These are phyloP conservation scores for Sicyos edulis DNA, from an alignment of 306 rosid species.

Conservation along the genomic window DNA sequence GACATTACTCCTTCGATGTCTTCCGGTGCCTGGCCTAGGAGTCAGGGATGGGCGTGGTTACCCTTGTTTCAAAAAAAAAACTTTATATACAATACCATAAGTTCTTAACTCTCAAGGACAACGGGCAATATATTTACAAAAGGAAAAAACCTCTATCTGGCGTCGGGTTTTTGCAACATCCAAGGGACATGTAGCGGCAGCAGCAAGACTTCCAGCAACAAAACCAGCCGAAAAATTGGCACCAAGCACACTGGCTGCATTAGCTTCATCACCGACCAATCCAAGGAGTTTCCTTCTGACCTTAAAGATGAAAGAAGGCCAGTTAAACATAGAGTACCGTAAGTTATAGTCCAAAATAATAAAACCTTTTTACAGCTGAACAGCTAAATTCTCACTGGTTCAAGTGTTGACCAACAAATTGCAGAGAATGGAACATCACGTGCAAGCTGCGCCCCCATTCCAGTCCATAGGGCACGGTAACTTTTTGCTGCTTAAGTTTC, in stretches of 20 bases:
- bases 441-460: constrained; percentile 98
- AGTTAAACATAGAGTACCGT: background rate
- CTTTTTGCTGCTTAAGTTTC: constrained; percentile 49
- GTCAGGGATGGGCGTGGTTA: too few species aligned
- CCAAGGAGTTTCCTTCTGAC: constrained; percentile 64
- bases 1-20: too few species aligned
- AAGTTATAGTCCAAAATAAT: background rate
- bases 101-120: background rate
- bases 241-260: constrained; percentile 52
- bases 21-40: too few species aligned
- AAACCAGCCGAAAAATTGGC: constrained; percentile 93
- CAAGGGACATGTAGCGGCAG: constrained; percentile 89
- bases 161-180: constrained; percentile 98
- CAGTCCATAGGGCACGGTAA: constrained; percentile 87
- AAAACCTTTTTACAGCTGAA: background rate
- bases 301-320: constrained; percentile 30
- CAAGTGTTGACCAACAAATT: constrained; percentile 96
- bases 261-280: constrained; percentile 66
- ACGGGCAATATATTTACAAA: background rate
- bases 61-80: too few species aligned
- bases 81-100: background rate
- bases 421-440: constrained; percentile 98
- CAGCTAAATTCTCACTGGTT: constrained; percentile 50
- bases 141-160: constrained; percentile 73
- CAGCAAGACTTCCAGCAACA: constrained; percentile 93